phyloP scores from a whole-genome alignment of 257 asterid genomes.

The Jaltomata sinuosa region DNA sequence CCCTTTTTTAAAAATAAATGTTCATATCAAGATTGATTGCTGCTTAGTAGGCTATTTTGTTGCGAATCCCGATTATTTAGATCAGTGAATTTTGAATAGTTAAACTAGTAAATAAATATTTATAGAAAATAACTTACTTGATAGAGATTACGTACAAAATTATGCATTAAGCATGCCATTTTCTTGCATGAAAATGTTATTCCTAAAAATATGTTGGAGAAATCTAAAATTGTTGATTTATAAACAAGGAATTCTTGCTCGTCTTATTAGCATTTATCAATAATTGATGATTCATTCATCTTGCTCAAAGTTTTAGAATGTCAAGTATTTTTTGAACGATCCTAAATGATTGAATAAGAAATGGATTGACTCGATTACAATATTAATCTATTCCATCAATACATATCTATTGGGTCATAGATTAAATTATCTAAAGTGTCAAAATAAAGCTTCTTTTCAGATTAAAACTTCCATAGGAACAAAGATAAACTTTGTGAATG shows the following conservation, averaged over 20 bases:
- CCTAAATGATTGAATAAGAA: not conserved
- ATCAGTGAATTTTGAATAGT: too few species aligned
- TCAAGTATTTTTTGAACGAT: not conserved
- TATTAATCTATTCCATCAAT: not conserved
- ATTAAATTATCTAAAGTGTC: not conserved
- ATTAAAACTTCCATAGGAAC: not conserved
- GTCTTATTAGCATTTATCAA: not conserved
- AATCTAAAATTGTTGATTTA: not conserved
- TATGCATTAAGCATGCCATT: not conserved
- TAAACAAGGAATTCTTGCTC: not conserved
- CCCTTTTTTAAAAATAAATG: too few species aligned
- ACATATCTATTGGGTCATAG: too few species aligned
- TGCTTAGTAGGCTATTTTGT: too few species aligned
- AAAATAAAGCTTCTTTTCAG: not conserved
- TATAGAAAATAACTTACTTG: too few species aligned
- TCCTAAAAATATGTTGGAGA: too few species aligned
- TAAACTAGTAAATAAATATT: too few species aligned
- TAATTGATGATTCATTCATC: not conserved
- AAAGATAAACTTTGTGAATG: not conserved
- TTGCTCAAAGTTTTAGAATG: not conserved
- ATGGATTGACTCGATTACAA: not conserved
- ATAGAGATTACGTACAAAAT: not conserved
- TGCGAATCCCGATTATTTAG: too few species aligned
- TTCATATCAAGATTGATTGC: too few species aligned
- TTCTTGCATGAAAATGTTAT: not conserved